A percentile compares a stretch with the other conserved stretches of the same genome.
Conservation (phyloP, 805 yeast species). For the Scheffersomyces ergatensis region DNA sequence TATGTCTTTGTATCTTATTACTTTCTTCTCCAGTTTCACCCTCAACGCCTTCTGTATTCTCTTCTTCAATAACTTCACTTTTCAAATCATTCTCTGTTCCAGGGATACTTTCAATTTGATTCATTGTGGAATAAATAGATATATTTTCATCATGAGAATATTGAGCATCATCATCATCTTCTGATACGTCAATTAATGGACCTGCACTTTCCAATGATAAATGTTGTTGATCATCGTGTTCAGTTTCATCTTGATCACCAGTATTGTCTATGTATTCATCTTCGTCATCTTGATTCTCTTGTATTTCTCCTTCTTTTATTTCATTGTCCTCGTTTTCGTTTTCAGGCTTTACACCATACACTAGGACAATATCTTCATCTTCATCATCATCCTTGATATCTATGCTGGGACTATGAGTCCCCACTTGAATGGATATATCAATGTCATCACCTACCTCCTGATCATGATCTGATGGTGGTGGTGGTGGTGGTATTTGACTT, state of each 20-base stretch:
- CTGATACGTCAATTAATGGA: background rate
- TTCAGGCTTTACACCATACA: background rate
- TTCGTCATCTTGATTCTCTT: too few relatives aligned
- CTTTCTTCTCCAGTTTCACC: background rate
- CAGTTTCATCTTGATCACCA: conserved; percentile 4
- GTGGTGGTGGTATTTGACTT: background rate
- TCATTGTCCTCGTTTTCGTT: conserved; percentile 2
- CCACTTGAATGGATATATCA: background rate
- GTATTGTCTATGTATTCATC: background rate
- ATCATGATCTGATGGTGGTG: background rate
- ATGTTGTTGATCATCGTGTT: background rate
- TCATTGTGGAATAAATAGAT: background rate
- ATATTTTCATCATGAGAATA: conserved; percentile 5
- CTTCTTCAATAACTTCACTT: conserved; percentile 17
- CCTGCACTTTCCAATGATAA: background rate
- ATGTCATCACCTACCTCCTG: background rate
- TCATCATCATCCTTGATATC: background rate
- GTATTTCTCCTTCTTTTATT: background rate
- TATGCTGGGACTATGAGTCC: too few relatives aligned
- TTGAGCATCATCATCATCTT: background rate
- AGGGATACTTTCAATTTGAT: conserved; percentile 1
- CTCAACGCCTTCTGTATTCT: background rate
- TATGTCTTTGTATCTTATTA: background rate
- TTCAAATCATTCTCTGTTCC: conserved; percentile 7
- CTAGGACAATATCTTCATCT: background rate